Evolutionary conservation across 2,329 filamentous ascomycete species (phyloP).

Genomic region (Diplodia corticola): DNA sequence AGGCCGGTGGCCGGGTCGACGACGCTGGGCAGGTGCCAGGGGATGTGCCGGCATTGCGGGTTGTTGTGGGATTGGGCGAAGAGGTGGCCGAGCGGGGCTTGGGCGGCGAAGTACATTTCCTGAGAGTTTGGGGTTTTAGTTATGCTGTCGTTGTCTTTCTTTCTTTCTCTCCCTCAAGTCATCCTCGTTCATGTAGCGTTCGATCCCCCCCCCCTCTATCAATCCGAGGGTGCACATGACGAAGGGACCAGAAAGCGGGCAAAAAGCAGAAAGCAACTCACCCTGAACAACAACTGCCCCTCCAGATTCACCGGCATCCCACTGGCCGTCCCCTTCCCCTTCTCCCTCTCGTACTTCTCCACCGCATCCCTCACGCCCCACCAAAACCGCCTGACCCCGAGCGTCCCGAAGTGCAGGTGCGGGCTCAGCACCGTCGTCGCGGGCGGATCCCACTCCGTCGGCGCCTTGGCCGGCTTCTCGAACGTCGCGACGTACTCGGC

Average conservation of each 20-base stretch:
- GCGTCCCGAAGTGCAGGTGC: constrained; percentile 71
- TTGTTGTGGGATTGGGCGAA: constrained; percentile 69
- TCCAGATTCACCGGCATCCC: constrained; percentile 67
- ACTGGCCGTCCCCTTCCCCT: constrained; percentile 44
- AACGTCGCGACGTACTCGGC: constrained; percentile 71
- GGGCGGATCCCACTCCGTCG: constrained; percentile 70
- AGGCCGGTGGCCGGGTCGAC: constrained; percentile 45
- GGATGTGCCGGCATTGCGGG: constrained; percentile 68
- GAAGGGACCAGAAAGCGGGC: too few species aligned
- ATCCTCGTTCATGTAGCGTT: too few species aligned
- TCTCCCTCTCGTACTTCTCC: constrained; percentile 54
- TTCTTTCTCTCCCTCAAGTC: too few species aligned
- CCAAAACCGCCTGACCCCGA: constrained; percentile 72
- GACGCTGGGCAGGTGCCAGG: constrained; percentile 73
- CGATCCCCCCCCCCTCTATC: too few species aligned
- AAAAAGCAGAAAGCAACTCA: neutral
- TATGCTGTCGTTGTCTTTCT: too few species aligned
- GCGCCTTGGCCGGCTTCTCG: constrained; percentile 73
- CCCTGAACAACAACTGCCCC: constrained; percentile 71
- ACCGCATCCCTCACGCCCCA: constrained; percentile 68
- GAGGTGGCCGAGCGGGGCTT: constrained; percentile 64
- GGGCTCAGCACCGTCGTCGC: constrained; percentile 73
- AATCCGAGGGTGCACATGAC: too few species aligned
- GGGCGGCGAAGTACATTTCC: constrained; percentile 82
- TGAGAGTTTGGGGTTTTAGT: neutral